Conservation (phyloP, 2,329 filamentous ascomycete species). For the Teratosphaeria destructans region DNA sequence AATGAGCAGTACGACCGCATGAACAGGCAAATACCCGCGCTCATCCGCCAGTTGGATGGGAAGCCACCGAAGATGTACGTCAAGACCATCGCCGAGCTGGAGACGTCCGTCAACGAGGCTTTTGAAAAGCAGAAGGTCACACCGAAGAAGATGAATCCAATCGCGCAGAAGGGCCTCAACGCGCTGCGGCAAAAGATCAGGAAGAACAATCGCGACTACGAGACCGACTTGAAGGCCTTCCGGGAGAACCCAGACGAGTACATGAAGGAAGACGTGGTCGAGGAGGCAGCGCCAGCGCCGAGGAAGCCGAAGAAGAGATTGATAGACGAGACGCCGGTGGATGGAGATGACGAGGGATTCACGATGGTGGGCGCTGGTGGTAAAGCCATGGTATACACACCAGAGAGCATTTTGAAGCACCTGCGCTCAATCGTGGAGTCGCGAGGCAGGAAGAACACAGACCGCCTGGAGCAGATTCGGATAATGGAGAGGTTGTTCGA, state of each 20-base stretch:
- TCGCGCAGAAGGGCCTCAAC: slow-evolving; percentile 86
- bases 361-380: slow-evolving; percentile 81
- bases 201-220: slow-evolving; percentile 96
- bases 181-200: slow-evolving; percentile 96
- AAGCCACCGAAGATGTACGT: slow-evolving; percentile 85
- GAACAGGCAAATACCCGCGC: slow-evolving; percentile 35
- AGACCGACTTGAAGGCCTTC: slow-evolving; percentile 78
- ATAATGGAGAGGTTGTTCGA: slow-evolving; percentile 94
- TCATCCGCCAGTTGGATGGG: slow-evolving; percentile 50
- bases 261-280: slow-evolving; percentile 76
- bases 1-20: slow-evolving; percentile 51
- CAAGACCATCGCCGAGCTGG: slow-evolving; percentile 83
- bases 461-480: slow-evolving; percentile 86
- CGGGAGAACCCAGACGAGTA: slow-evolving; percentile 74
- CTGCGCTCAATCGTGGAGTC: slow-evolving; percentile 87
- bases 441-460: slow-evolving; percentile 97
- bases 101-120: slow-evolving; percentile 89
- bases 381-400: slow-evolving; percentile 81
- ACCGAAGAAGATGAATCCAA: slow-evolving; percentile 97
- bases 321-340: slow-evolving; percentile 37
- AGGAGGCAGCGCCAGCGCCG: slow-evolving; percentile 47
- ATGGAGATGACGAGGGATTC: slow-evolving; percentile 74
- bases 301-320: slow-evolving; percentile 41
- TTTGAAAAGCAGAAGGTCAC: slow-evolving; percentile 92
- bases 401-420: slow-evolving; percentile 97